Base-by-base conservation (phyloP, 2,329 filamentous ascomycete species). In the Periconia digitata region DNA sequence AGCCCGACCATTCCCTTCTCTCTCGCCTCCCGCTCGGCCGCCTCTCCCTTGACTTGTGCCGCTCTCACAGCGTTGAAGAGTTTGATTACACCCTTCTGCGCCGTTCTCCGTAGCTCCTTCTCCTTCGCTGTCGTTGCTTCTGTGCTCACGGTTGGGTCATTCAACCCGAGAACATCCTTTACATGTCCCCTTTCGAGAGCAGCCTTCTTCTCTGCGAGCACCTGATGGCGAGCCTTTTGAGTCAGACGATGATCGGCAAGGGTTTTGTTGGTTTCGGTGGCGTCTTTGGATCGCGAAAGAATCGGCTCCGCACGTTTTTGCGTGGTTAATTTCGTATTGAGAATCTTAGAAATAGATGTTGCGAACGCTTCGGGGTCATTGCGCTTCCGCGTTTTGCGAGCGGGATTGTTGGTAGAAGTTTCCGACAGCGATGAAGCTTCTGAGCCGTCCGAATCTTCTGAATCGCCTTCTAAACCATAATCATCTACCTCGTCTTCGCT, bases 21-120 rank as follows among this genome's bases (percentile, higher is more conserved):
- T 71, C 83, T 82, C 41, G 84, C 81, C 56, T 83, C 82, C 70
- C 79, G 83, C 66, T 88, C 85, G 5, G 90, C 87, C 72, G 92
- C 85, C 50, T 86, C 83, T 2, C 87, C 92, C 72, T 92, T 89
- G 48, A 96, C 88, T 74, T 99, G 94, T 13, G 94, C 92, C 18
- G 90, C 90, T 38, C 92, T 81, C 24, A 99, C 91, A 0, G 94
- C 94, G 71, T 97, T 96, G 75, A 99, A 99, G 49, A 99, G 78
- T 77, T 92, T 95, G 20, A 97, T 87, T 35, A 99, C 94, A 82
- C 92, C 92, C 46, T 90, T 82, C 73, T 96, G 90, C 38, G 92
- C 92, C 41, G 89, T 90, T 77, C 95, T 94, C 63, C 89, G 84
- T 64, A 97, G 71, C 55, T 84, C 79, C 74, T 85, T 87, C 77